Evolutionary conservation across 148 eudicot genomes (phyloP).

Genomic region (Linanthus parryae): DNA sequence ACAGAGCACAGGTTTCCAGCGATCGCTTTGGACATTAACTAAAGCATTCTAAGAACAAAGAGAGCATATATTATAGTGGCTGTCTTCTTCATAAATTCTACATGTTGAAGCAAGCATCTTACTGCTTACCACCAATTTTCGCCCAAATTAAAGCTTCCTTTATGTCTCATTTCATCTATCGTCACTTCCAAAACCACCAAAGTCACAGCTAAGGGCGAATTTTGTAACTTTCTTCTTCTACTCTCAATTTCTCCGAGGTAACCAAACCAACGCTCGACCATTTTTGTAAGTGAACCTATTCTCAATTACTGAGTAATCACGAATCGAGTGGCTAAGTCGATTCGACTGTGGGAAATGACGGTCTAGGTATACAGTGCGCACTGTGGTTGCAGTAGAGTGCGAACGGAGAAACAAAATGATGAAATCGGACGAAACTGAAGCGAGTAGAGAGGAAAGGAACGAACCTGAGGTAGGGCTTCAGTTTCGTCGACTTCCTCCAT

Average conservation of each 20-base stretch:
- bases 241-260: background rate
- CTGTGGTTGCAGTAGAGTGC: background rate
- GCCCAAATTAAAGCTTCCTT: too few relatives aligned
- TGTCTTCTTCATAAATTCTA: too few relatives aligned
- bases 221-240: too few relatives aligned
- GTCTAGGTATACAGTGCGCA: background rate
- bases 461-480: conserved; percentile 71
- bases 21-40: too few relatives aligned
- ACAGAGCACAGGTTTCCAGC: too few relatives aligned
- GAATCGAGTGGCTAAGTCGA: background rate
- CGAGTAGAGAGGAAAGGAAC: background rate
- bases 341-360: background rate
- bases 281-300: background rate
- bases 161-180: too few relatives aligned
- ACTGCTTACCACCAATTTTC: too few relatives aligned
- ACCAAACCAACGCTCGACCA: background rate
- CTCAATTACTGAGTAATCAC: background rate
- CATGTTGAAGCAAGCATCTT: too few relatives aligned
- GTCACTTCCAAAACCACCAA: too few relatives aligned
- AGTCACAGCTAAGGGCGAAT: too few relatives aligned
- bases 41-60: too few relatives aligned
- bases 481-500: conserved; percentile 82
- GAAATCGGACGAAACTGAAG: conserved; percentile 1
- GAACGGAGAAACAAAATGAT: conserved; percentile 1
- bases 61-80: too few relatives aligned